Conservation (phyloP, 1,284 basidiomycete species). For the Naganishia sp. region DNA sequence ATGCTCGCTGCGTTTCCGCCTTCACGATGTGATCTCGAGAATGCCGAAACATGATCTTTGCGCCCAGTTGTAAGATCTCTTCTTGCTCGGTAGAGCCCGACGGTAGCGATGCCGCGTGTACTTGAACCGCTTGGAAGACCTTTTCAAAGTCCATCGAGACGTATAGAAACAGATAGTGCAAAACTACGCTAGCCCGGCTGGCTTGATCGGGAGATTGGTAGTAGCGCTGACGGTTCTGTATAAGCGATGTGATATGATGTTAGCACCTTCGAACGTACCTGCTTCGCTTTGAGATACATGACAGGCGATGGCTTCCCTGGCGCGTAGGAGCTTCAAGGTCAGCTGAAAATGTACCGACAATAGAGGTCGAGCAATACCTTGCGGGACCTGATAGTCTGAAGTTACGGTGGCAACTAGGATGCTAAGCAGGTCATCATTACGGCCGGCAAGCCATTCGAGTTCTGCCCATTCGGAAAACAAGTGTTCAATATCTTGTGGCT, state of each 20-base stretch:
- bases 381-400: slow-evolving; percentile 5
- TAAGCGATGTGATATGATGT: neutral
- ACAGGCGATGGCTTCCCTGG: slow-evolving; percentile 34
- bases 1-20: slow-evolving; percentile 44
- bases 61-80: slow-evolving; percentile 48
- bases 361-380: neutral
- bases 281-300: slow-evolving; percentile 43
- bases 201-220: slow-evolving; percentile 17
- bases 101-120: slow-evolving; percentile 29
- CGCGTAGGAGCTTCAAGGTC: neutral
- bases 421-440: slow-evolving; percentile 3
- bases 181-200: slow-evolving; percentile 35
- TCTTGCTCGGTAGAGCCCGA: slow-evolving; percentile 45
- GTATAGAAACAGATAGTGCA: slow-evolving; percentile 42
- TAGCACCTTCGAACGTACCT: slow-evolving; percentile 32
- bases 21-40: slow-evolving; percentile 41
- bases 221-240: slow-evolving; percentile 8
- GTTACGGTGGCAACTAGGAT: slow-evolving; percentile 16
- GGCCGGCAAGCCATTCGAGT: slow-evolving; percentile 65
- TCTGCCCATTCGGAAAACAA: slow-evolving; percentile 84
- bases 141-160: slow-evolving; percentile 32
- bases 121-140: slow-evolving; percentile 19
- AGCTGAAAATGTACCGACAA: neutral
- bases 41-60: slow-evolving; percentile 50
- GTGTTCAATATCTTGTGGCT: neutral